Percentiles rank a stretch among this genome's conserved stretches.
Conservation (phyloP, 179 eudicot species). For the Gypsophila paniculata region DNA sequence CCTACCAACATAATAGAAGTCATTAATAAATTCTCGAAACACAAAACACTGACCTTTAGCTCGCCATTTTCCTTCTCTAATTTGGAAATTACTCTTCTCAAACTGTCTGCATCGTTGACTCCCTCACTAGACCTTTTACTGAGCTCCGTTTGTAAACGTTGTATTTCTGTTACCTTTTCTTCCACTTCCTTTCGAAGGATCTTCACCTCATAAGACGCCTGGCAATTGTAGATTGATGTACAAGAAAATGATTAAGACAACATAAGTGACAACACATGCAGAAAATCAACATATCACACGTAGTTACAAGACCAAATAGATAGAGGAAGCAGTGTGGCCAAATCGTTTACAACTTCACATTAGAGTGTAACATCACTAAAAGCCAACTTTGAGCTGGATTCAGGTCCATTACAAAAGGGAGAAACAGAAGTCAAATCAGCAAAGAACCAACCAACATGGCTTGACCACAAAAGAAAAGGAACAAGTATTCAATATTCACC, state of each 20-base stretch:
- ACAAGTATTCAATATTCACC: constrained; percentile 40
- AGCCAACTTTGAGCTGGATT: not conserved
- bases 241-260: constrained; percentile 5
- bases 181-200: constrained; percentile 52
- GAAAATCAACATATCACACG: not conserved
- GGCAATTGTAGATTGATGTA: constrained; percentile 13
- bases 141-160: constrained; percentile 58
- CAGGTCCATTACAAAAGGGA: not conserved
- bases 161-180: constrained; percentile 55
- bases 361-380: not conserved
- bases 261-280: not conserved
- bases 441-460: not conserved
- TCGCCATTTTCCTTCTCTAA: constrained; percentile 64
- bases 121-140: constrained; percentile 42
- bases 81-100: constrained; percentile 49
- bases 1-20: not conserved
- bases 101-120: constrained; percentile 36
- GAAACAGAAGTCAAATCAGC: not conserved
- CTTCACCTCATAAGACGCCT: constrained; percentile 50
- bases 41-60: constrained; percentile 54
- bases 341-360: not conserved
- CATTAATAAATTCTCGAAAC: not conserved
- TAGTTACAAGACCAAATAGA: not conserved
- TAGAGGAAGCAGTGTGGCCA: not conserved
- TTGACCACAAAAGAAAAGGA: no score